phyloP scores from a whole-genome alignment of 495 filamentous ascomycete genomes.

The Neurospora discreta region DNA sequence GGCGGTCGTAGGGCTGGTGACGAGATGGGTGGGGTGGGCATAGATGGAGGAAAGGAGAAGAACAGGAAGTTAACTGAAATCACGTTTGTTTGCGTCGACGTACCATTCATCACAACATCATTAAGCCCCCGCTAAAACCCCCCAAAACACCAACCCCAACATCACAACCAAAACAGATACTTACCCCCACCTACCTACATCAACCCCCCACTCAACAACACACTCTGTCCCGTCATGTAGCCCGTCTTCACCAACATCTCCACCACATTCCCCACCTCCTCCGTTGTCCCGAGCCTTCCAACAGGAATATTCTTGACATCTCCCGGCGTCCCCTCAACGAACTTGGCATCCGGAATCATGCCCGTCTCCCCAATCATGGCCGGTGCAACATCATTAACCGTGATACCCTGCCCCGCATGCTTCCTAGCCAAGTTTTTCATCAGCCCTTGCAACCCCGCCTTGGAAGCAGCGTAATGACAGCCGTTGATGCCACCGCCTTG shows the following conservation, averaged over 20 bases:
- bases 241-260: constrained; percentile 56
- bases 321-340: constrained; percentile 36
- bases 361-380: constrained; percentile 63
- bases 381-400: constrained; percentile 64
- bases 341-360: constrained; percentile 49
- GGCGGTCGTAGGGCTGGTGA: neutral
- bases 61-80: neutral
- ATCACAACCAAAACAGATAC: neutral
- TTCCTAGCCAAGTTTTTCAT: constrained; percentile 54
- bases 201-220: constrained; percentile 46
- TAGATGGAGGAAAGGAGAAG: neutral
- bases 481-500: constrained; percentile 58
- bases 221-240: constrained; percentile 56
- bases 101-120: neutral
- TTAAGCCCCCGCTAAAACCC: neutral
- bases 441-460: constrained; percentile 50
- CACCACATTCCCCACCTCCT: constrained; percentile 59
- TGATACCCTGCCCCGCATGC: constrained; percentile 52
- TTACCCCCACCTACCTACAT: constrained; percentile 14
- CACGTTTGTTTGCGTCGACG: neutral
- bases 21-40: neutral
- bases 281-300: constrained; percentile 49
- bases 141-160: neutral
- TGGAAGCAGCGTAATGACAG: constrained; percentile 59
- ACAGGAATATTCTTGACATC: constrained; percentile 46